Percentiles rank a stretch among this genome's conserved stretches.
Conservation (phyloP, 2,329 filamentous ascomycete species). For the Parascedosporium putredinis region DNA sequence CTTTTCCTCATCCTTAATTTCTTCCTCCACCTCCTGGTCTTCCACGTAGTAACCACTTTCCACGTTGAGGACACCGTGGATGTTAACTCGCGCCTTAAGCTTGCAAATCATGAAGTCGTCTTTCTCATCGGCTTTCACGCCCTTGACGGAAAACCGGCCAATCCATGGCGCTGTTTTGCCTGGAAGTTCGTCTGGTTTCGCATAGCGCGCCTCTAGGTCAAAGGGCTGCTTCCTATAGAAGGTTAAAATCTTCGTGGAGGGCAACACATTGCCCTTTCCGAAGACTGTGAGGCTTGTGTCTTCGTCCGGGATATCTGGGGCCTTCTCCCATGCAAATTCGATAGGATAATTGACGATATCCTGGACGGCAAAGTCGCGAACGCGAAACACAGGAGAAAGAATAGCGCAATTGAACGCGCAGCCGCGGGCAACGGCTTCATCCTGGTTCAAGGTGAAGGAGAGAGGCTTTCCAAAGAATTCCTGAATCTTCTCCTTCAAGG, state of each 20-base stretch:
- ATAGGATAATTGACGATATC: conserved; percentile 98
- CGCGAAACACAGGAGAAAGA: conserved; percentile 92
- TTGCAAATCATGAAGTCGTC: conserved; percentile 99
- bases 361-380: conserved; percentile 94
- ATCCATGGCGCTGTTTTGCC: conserved; percentile 93
- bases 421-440: conserved; percentile 90
- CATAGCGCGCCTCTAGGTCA: conserved; percentile 89
- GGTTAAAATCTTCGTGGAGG: conserved; percentile 96
- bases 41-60: conserved; percentile 97
- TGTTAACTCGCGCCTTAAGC: conserved; percentile 92
- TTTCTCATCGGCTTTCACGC: conserved; percentile 83
- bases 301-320: conserved; percentile 94
- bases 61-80: conserved; percentile 92
- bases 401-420: conserved; percentile 98
- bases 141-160: conserved; percentile 94
- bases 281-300: conserved; percentile 96
- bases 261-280: conserved; percentile 92
- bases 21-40: conserved; percentile 94
- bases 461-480: conserved; percentile 86
- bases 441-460: conserved; percentile 95
- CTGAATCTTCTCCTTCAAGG: conserved; percentile 83
- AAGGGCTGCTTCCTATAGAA: conserved; percentile 99
- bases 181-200: conserved; percentile 74
- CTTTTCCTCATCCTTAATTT: conserved; percentile 61
- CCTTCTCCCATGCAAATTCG: conserved; percentile 98